Evolutionary conservation across 2,329 filamentous ascomycete genomes (phyloP).

Genomic region (Didymella sp.): DNA sequence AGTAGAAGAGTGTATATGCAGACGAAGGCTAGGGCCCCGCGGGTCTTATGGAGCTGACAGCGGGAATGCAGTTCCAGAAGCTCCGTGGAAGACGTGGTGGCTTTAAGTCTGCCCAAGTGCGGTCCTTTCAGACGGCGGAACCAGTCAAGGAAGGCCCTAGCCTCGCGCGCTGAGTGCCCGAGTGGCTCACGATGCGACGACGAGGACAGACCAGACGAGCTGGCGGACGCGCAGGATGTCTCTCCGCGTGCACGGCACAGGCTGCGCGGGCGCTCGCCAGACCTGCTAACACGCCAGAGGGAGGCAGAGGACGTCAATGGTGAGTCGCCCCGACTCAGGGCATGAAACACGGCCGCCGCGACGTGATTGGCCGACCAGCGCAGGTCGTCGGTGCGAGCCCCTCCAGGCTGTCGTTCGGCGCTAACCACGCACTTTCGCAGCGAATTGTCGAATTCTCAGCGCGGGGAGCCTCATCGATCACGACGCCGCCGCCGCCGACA

Average conservation of each 20-base stretch:
- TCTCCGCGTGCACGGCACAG: constrained; percentile 12
- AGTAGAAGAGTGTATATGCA: no score
- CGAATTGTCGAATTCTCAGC: constrained; percentile 16
- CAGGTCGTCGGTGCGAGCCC: not conserved
- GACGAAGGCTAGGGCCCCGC: not conserved
- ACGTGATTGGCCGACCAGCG: constrained; percentile 2
- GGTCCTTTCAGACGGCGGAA: not conserved
- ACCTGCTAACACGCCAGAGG: constrained; percentile 1
- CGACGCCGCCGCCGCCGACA: constrained; percentile 21
- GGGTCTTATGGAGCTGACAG: constrained; percentile 13
- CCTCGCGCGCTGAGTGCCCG: not conserved
- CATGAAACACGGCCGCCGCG: constrained; percentile 10
- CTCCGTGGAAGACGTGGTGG: constrained; percentile 12
- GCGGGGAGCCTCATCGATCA: constrained; percentile 25
- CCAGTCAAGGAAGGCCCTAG: constrained; percentile 6
- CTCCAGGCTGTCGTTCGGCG: not conserved
- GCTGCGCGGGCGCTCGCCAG: constrained; percentile 8
- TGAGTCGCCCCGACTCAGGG: constrained; percentile 3
- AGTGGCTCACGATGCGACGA: constrained; percentile 8
- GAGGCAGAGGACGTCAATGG: constrained; percentile 6
- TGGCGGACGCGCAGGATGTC: constrained; percentile 2
- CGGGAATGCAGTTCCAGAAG: constrained; percentile 21
- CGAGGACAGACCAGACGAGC: constrained; percentile 2
- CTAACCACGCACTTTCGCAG: constrained; percentile 18
- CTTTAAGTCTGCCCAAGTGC: constrained; percentile 24